Evolutionary conservation across 2,329 filamentous ascomycete genomes (phyloP).

Genomic region (Ophiostoma fasciatum): DNA sequence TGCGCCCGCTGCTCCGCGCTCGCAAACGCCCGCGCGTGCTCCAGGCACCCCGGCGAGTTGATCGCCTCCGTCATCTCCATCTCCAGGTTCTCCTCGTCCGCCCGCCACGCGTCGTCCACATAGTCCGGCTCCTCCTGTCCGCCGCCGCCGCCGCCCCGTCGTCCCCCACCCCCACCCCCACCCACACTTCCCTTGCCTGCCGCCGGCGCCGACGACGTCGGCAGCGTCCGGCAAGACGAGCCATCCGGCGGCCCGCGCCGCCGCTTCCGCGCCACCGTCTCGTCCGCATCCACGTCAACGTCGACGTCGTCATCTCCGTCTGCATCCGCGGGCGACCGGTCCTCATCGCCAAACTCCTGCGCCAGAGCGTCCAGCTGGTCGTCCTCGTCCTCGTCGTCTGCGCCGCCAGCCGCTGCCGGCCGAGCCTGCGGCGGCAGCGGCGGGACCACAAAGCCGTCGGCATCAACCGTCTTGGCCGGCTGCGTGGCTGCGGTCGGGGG

Average conservation of each 20-base stretch:
- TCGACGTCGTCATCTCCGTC: slow-evolving; percentile 1
- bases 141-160: background rate
- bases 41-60: slow-evolving; percentile 39
- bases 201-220: slow-evolving; percentile 3
- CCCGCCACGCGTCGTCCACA: slow-evolving; percentile 48
- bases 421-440: slow-evolving; percentile 27
- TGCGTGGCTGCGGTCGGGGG: too few species aligned
- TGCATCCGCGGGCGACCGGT: slow-evolving; percentile 11
- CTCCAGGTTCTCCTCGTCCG: slow-evolving; percentile 50
- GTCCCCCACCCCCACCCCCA: too few species aligned
- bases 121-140: slow-evolving; percentile 26
- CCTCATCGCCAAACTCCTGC: slow-evolving; percentile 27
- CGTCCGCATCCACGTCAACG: slow-evolving; percentile 28
- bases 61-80: slow-evolving; percentile 57
- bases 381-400: slow-evolving; percentile 8
- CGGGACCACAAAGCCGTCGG: slow-evolving; percentile 56
- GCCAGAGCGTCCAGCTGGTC: slow-evolving; percentile 26
- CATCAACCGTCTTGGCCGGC: slow-evolving; percentile 25
- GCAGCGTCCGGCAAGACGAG: slow-evolving; percentile 12
- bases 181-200: too few species aligned
- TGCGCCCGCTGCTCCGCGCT: slow-evolving; percentile 38
- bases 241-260: slow-evolving; percentile 7
- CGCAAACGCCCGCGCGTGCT: slow-evolving; percentile 43
- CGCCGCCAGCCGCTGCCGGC: background rate
- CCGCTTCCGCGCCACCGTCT: slow-evolving; percentile 8